Evolutionary conservation across 2,329 filamentous ascomycete species (phyloP).

Genomic region (Drechslerella dactyloides): DNA sequence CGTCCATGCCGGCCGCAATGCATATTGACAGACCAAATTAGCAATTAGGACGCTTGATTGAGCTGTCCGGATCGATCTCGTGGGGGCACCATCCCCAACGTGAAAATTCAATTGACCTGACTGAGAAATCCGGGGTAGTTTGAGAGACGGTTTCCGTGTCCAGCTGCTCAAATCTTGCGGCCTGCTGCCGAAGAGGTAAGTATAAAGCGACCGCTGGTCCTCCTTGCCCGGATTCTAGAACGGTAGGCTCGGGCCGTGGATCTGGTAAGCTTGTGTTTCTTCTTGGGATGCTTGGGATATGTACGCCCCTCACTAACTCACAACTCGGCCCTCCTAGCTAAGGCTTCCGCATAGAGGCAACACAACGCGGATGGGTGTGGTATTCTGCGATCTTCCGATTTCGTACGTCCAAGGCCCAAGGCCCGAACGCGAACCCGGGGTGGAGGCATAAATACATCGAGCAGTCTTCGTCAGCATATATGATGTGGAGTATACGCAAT

Average conservation of each 20-base stretch:
- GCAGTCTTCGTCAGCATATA: neutral
- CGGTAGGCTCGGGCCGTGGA: slow-evolving; percentile 27
- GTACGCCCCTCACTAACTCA: neutral
- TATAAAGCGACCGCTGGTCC: slow-evolving; percentile 41
- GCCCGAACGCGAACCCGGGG: neutral
- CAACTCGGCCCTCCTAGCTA: neutral
- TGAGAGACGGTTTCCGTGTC: slow-evolving; percentile 3
- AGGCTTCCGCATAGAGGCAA: slow-evolving; percentile 4
- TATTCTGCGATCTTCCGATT: slow-evolving; percentile 29
- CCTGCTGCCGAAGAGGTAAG: slow-evolving; percentile 5
- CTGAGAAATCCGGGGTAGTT: slow-evolving; percentile 43
- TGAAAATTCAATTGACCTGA: neutral
- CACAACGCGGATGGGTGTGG: slow-evolving; percentile 40
- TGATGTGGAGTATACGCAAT: slow-evolving; percentile 7
- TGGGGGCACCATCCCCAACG: slow-evolving; percentile 21
- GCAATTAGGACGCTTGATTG: slow-evolving; percentile 24
- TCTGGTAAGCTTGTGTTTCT: slow-evolving; percentile 23
- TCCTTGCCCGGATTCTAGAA: slow-evolving; percentile 28
- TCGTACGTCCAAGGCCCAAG: neutral
- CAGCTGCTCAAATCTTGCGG: slow-evolving; percentile 3
- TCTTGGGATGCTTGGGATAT: neutral
- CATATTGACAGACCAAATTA: slow-evolving; percentile 20
- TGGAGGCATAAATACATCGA: neutral
- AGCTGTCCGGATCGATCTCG: slow-evolving; percentile 23
- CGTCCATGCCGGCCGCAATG: neutral